These are phyloP conservation scores for Bruguiera gymnorhiza DNA, from an alignment of 345 rosid genomes.

Conservation along the genomic window DNA sequence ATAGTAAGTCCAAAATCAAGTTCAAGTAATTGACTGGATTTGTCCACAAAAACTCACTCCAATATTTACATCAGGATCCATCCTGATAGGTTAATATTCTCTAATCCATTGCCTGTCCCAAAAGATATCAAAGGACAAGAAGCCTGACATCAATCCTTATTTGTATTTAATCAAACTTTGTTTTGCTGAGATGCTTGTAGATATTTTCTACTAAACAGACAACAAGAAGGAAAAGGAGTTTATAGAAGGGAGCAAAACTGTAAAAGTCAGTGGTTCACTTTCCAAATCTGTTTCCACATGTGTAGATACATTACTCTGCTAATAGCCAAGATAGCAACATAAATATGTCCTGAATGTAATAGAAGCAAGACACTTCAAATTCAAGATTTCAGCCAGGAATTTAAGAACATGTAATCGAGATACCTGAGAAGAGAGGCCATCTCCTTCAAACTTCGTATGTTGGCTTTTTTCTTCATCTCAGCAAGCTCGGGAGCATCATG, in stretches of 20 bases:
- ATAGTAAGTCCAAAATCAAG: background rate
- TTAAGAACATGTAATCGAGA: background rate
- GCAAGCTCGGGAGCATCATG: slow-evolving; percentile 79
- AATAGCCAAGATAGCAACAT: background rate
- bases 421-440: slow-evolving; percentile 91
- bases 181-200: background rate
- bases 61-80: background rate
- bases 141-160: too few species aligned
- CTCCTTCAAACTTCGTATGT: slow-evolving; percentile 90
- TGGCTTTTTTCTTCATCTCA: slow-evolving; percentile 85
- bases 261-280: background rate
- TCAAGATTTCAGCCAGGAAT: background rate
- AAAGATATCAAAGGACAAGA: too few species aligned
- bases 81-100: background rate
- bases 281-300: background rate
- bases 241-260: background rate
- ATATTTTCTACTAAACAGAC: background rate
- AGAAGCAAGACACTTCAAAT: background rate
- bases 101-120: too few species aligned
- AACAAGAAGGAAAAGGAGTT: background rate
- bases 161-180: too few species aligned
- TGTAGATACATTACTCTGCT: background rate
- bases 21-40: background rate
- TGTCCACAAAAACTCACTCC: background rate
- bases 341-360: background rate